Conservation (phyloP, 1,139 yeast genomes). For the Blastobotrys aristatus region DNA sequence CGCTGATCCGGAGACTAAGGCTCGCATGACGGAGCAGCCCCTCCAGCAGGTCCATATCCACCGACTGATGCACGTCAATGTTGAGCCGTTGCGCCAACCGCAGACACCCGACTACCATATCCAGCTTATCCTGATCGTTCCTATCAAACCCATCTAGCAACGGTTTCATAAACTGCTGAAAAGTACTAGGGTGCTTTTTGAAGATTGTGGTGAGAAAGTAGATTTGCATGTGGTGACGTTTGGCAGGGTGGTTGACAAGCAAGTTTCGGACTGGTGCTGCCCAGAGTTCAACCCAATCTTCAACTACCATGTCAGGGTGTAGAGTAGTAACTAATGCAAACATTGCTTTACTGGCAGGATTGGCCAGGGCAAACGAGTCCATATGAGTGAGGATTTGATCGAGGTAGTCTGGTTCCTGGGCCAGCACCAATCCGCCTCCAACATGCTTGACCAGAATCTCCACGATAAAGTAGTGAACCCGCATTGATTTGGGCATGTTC, state of each 20-base stretch:
- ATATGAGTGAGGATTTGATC: constrained; percentile 45
- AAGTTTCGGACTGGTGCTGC: constrained; percentile 38
- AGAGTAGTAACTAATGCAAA: constrained; percentile 38
- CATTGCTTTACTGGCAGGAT: constrained; percentile 60
- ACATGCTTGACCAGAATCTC: constrained; percentile 51
- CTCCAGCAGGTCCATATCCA: constrained; percentile 37
- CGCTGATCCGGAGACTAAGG: constrained; percentile 48
- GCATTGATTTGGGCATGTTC: constrained; percentile 43
- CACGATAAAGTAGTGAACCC: constrained; percentile 55
- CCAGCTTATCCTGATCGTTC: constrained; percentile 34
- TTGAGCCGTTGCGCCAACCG: constrained; percentile 61
- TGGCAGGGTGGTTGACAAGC: constrained; percentile 32
- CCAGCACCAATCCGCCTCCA: constrained; percentile 40
- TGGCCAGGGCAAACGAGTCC: constrained; percentile 58
- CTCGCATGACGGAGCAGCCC: constrained; percentile 42
- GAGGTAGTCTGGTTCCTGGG: constrained; percentile 43
- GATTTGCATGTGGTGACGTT: constrained; percentile 48
- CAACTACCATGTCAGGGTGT: constrained; percentile 16
- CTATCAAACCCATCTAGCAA: constrained; percentile 12
- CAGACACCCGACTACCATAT: constrained; percentile 50
- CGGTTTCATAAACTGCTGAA: constrained; percentile 38
- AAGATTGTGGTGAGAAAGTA: constrained; percentile 63
- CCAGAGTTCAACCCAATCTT: constrained; percentile 54
- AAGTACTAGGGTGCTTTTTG: constrained; percentile 44
- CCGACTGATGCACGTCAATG: constrained; percentile 37